Conservation (phyloP, 345 rosid species). For the Bruguiera sexangula region DNA sequence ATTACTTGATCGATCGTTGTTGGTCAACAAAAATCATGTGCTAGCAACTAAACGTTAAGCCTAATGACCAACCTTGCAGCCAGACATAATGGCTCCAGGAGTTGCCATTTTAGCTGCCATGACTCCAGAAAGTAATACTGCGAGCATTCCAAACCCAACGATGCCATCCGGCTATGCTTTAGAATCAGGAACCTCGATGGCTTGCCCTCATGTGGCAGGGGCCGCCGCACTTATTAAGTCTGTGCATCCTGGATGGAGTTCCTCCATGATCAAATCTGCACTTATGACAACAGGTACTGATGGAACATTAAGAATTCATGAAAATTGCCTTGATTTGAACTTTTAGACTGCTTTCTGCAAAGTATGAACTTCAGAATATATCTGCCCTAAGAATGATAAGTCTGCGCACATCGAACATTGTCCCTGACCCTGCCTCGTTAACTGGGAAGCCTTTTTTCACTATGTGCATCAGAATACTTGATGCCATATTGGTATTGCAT, state of each 20-base stretch:
- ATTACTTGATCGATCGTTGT: not conserved
- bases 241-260: slow-evolving; percentile 47
- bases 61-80: slow-evolving; percentile 33
- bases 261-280: slow-evolving; percentile 74
- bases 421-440: too few species aligned
- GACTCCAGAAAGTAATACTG: slow-evolving; percentile 36
- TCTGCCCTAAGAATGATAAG: too few species aligned
- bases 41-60: not conserved
- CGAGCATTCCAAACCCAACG: slow-evolving; percentile 26
- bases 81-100: slow-evolving; percentile 86
- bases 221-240: slow-evolving; percentile 64
- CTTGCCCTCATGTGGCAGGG: slow-evolving; percentile 84
- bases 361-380: not conserved
- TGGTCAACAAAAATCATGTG: not conserved
- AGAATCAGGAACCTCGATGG: slow-evolving; percentile 81
- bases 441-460: too few species aligned
- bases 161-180: slow-evolving; percentile 40
- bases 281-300: slow-evolving; percentile 68
- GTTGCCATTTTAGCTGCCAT: slow-evolving; percentile 70
- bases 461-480: too few species aligned
- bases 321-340: not conserved
- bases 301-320: too few species aligned
- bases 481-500: too few species aligned
- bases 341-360: not conserved
- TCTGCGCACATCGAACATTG: too few species aligned